phyloP scores from a whole-genome alignment of 1,139 yeast species.

The Citeromyces siamensis region DNA sequence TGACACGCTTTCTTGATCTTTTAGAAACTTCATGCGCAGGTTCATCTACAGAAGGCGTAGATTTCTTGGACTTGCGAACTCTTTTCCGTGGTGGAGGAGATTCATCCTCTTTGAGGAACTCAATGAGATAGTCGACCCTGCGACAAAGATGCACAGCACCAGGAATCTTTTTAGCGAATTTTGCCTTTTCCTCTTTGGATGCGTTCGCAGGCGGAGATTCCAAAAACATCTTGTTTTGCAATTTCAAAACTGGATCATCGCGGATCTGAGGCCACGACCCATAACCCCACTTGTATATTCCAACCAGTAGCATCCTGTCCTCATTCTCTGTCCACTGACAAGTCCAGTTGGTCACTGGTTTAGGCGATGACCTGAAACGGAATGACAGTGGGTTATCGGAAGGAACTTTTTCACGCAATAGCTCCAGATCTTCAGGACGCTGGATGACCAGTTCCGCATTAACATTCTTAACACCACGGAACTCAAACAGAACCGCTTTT shows the following conservation, averaged over 20 bases:
- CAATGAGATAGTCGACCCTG: constrained; percentile 76
- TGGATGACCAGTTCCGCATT: constrained; percentile 83
- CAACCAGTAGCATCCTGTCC: constrained; percentile 79
- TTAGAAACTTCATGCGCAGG: constrained; percentile 4
- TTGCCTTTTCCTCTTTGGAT: constrained; percentile 25
- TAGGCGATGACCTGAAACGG: constrained; percentile 48
- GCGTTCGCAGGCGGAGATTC: constrained; percentile 25
- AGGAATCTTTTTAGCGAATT: constrained; percentile 37
- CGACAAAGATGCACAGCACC: constrained; percentile 92
- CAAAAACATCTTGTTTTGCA: constrained; percentile 73
- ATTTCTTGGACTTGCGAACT: constrained; percentile 14
- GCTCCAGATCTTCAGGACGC: constrained; percentile 73
- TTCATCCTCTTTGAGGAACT: constrained; percentile 48
- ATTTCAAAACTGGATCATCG: constrained; percentile 86
- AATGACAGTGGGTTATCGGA: constrained; percentile 44
- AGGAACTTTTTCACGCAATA: constrained; percentile 49
- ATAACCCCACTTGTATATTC: constrained; percentile 86
- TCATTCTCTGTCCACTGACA: constrained; percentile 78
- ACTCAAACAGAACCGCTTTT: constrained; percentile 84
- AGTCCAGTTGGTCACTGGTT: constrained; percentile 84
- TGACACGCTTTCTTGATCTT: constrained; percentile 4
- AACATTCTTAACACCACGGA: constrained; percentile 75
- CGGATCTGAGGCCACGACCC: constrained; percentile 93
- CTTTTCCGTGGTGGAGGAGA: constrained; percentile 8
- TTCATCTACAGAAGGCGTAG: constrained; percentile 7